These are phyloP conservation scores for Neurospora tetrasperma DNA, from an alignment of 495 filamentous ascomycete genomes.

Conservation along the genomic window DNA sequence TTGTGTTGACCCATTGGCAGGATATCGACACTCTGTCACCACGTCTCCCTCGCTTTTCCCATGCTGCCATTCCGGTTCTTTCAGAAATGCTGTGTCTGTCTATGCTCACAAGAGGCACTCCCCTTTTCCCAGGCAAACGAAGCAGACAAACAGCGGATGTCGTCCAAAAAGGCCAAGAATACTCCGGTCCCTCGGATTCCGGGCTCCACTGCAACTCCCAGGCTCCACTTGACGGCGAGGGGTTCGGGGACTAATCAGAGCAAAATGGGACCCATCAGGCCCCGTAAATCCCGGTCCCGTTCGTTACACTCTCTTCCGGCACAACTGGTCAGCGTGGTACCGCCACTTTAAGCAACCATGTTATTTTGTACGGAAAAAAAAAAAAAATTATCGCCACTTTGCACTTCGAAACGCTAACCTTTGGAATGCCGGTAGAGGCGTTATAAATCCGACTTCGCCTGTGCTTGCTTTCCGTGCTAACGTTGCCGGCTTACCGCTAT, in stretches of 20 bases:
- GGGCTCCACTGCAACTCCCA: not conserved
- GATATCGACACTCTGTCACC: not conserved
- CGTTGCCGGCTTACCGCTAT: not conserved
- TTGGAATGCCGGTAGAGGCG: too few relatives aligned
- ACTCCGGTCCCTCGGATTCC: not conserved
- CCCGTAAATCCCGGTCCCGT: not conserved
- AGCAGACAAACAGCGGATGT: not conserved
- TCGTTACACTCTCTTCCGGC: too few relatives aligned
- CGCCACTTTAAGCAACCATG: too few relatives aligned
- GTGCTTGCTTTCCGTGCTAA: not conserved
- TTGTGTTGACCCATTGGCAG: not conserved
- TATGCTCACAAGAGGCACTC: not conserved
- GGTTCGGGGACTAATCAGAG: not conserved
- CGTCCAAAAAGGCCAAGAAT: not conserved
- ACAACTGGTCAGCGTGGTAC: too few relatives aligned
- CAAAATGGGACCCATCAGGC: not conserved
- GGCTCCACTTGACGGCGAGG: not conserved
- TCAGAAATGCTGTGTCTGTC: not conserved
- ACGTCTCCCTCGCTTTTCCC: too few relatives aligned
- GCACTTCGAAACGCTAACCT: too few relatives aligned
- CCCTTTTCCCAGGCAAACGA: not conserved
- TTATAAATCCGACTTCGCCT: not conserved
- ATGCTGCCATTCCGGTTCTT: not conserved
- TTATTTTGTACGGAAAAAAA: too few relatives aligned
- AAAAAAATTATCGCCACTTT: too few relatives aligned